Conservation (phyloP, 2,329 filamentous ascomycete species). For the Gliomastix tumulicola region DNA sequence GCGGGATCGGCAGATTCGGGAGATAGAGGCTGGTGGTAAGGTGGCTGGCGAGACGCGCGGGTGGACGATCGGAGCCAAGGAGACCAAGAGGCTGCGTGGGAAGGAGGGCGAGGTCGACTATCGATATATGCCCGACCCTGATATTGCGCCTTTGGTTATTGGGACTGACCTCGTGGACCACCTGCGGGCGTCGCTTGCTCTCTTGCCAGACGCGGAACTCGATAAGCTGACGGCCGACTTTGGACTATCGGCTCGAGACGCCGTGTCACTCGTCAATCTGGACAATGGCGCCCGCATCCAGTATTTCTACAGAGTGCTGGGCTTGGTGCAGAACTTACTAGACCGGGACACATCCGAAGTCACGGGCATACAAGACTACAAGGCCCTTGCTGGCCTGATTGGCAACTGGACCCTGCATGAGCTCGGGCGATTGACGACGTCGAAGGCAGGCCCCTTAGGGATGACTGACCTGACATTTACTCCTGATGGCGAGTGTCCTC, state of each 20-base stretch:
- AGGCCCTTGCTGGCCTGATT: slow-evolving; percentile 36
- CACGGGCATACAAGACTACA: slow-evolving; percentile 13
- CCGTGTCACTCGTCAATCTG: slow-evolving; percentile 67
- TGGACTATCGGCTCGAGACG: slow-evolving; percentile 72
- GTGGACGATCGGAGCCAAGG: slow-evolving; percentile 79
- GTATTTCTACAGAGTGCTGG: slow-evolving; percentile 68
- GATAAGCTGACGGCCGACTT: slow-evolving; percentile 55
- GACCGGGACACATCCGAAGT: slow-evolving; percentile 3
- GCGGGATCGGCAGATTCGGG: slow-evolving; percentile 75
- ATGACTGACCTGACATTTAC: slow-evolving; percentile 29
- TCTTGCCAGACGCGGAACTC: slow-evolving; percentile 65
- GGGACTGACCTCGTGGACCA: slow-evolving; percentile 60
- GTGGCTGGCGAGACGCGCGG: slow-evolving; percentile 86
- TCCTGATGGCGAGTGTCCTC: slow-evolving; percentile 35
- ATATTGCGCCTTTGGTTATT: slow-evolving; percentile 75
- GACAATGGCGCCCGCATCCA: slow-evolving; percentile 75
- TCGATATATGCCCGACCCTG: slow-evolving; percentile 96
- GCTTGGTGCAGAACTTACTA: slow-evolving; percentile 27
- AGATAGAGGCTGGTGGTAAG: slow-evolving; percentile 67
- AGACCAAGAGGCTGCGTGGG: slow-evolving; percentile 74
- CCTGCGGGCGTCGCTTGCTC: slow-evolving; percentile 57
- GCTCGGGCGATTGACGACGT: slow-evolving; percentile 59
- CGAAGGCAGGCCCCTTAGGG: slow-evolving; percentile 27
- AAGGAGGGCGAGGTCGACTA: slow-evolving; percentile 99
- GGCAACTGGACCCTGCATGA: slow-evolving; percentile 70